phyloP scores from a whole-genome alignment of 352 stramenopile species.

The Phytopythium aichiense region DNA sequence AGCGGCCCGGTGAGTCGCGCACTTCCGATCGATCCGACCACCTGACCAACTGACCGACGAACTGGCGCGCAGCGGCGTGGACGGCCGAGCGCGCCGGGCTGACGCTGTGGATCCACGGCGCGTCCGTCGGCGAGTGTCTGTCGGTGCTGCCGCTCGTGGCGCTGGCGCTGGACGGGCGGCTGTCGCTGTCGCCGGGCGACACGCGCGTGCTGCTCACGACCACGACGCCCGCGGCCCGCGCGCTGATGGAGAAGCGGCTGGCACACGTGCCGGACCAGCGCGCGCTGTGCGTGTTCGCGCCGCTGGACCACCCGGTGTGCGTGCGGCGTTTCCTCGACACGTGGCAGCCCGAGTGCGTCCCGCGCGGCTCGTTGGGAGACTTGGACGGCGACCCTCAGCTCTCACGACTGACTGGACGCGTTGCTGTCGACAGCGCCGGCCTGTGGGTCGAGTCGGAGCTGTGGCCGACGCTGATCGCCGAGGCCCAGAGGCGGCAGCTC shows the following conservation, averaged over 20 bases:
- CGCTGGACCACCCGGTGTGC: slow-evolving; percentile 46
- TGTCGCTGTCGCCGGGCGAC: slow-evolving; percentile 4
- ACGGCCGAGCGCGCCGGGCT: slow-evolving; percentile 10
- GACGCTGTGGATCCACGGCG: slow-evolving; percentile 73
- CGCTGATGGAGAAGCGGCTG: slow-evolving; percentile 26
- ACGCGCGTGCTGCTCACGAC: slow-evolving; percentile 60
- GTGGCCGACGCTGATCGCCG: slow-evolving; percentile 68
- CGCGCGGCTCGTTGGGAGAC: not conserved
- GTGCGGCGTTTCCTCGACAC: slow-evolving; percentile 58
- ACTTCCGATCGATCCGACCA: not conserved
- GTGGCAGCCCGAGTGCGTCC: slow-evolving; percentile 52
- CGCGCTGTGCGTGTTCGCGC: slow-evolving; percentile 54
- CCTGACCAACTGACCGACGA: not conserved
- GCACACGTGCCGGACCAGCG: slow-evolving; percentile 17
- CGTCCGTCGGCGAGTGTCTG: slow-evolving; percentile 70
- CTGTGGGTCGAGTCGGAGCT: slow-evolving; percentile 82
- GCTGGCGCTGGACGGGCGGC: slow-evolving; percentile 25
- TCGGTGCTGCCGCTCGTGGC: slow-evolving; percentile 62
- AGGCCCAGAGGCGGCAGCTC: slow-evolving; percentile 42
- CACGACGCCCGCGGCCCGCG: slow-evolving; percentile 55
- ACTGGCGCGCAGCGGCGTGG: slow-evolving; percentile 14
- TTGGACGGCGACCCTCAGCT: not conserved
- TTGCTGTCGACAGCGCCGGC: slow-evolving; percentile 32
- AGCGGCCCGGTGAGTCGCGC: slow-evolving; percentile 24
- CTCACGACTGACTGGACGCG: not conserved